A percentile compares a stretch with the other conserved stretches of the same genome.
These are phyloP conservation scores for Phialophora expanda DNA, from an alignment of 2,329 filamentous ascomycete genomes.

Conservation along the genomic window DNA sequence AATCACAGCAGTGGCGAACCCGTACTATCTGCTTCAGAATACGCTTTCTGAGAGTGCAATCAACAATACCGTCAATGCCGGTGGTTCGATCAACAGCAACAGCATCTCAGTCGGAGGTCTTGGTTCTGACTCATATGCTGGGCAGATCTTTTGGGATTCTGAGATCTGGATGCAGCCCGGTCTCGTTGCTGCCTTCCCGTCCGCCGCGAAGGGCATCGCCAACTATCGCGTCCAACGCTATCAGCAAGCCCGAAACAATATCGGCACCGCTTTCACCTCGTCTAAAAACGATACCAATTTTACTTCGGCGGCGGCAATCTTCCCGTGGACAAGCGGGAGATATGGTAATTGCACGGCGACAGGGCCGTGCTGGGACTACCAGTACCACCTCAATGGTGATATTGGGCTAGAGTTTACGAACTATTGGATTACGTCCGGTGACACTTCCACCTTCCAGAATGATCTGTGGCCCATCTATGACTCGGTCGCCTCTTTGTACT, in stretches of 20 bases:
- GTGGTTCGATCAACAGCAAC: conserved; percentile 59
- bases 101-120: conserved; percentile 73
- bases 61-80: conserved; percentile 51
- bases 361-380: conserved; percentile 70
- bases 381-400: conserved; percentile 74
- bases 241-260: conserved; percentile 65
- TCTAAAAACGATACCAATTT: conserved; percentile 67
- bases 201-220: conserved; percentile 66
- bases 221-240: conserved; percentile 67
- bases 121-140: conserved; percentile 70
- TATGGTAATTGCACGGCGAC: conserved; percentile 71
- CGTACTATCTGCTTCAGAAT: conserved; percentile 56
- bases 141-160: conserved; percentile 69
- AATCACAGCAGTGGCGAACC: conserved; percentile 55
- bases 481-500: conserved; percentile 66
- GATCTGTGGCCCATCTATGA: conserved; percentile 68
- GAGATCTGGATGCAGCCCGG: conserved; percentile 73
- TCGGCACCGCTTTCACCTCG: conserved; percentile 59
- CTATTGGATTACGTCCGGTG: conserved; percentile 65
- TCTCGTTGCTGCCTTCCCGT: conserved; percentile 66
- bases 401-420: conserved; percentile 68
- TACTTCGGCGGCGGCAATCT: conserved; percentile 64
- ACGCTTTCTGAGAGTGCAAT: conserved; percentile 61
- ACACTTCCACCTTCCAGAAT: conserved; percentile 60
- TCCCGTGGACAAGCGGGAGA: conserved; percentile 70